phyloP scores from a whole-genome alignment of 73 alveolate genomes.

The Paramecium biaurelia region DNA sequence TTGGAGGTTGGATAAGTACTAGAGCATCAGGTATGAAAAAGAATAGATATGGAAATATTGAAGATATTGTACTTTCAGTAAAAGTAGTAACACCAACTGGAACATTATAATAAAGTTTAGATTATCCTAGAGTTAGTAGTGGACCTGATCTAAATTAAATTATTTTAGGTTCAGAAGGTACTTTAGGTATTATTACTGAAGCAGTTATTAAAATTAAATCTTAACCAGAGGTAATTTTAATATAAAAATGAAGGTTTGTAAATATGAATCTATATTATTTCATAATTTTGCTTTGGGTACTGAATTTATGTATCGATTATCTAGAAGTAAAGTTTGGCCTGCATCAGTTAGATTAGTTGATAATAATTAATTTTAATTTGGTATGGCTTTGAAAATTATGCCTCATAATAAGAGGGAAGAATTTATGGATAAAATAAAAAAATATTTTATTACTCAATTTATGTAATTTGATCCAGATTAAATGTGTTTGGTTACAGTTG shows the following conservation, averaged over 20 bases:
- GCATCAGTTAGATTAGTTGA: slow-evolving; percentile 87
- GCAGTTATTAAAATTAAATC: slow-evolving; percentile 76
- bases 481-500: slow-evolving; percentile 82
- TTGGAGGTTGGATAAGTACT: slow-evolving; percentile 93
- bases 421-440: slow-evolving; percentile 71
- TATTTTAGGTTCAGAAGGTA: slow-evolving; percentile 85
- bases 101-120: slow-evolving; percentile 65
- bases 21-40: slow-evolving; percentile 95
- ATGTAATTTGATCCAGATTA: slow-evolving; percentile 82
- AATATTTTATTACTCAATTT: slow-evolving; percentile 73
- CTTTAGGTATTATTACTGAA: slow-evolving; percentile 83
- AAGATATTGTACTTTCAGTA: slow-evolving; percentile 79
- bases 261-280: slow-evolving; percentile 80
- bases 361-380: slow-evolving; percentile 81
- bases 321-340: slow-evolving; percentile 75
- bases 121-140: slow-evolving; percentile 84
- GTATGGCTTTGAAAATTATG: slow-evolving; percentile 81
- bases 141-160: slow-evolving; percentile 84
- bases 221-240: slow-evolving; percentile 69
- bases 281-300: slow-evolving; percentile 85
- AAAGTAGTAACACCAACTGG: slow-evolving; percentile 86
- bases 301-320: slow-evolving; percentile 81
- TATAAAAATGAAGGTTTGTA: not conserved
- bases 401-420: slow-evolving; percentile 61
- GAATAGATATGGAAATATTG: slow-evolving; percentile 94